phyloP scores from a whole-genome alignment of 768 basidiomycete genomes.

The Kwoniella bestiolae region DNA sequence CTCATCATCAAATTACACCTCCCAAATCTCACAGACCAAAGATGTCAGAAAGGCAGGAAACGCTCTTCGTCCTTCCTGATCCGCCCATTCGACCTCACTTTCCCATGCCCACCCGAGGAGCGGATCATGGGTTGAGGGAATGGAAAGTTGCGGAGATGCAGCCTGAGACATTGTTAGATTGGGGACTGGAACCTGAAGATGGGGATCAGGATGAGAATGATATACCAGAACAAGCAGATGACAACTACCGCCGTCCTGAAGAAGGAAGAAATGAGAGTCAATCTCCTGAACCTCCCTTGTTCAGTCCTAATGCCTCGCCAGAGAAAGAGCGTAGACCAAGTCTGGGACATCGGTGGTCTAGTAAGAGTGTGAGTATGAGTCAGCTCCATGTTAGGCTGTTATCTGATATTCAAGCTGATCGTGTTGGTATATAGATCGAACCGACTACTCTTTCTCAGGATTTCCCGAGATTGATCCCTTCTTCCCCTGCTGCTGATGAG shows the following conservation, averaged over 20 bases:
- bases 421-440: slow-evolving; percentile 12
- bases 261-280: too few relatives aligned
- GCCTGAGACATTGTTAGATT: slow-evolving; percentile 45
- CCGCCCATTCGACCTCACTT: slow-evolving; percentile 30
- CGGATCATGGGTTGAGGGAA: slow-evolving; percentile 1
- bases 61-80: slow-evolving; percentile 27
- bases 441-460: slow-evolving; percentile 20
- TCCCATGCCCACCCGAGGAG: neutral
- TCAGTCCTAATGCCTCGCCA: slow-evolving; percentile 10
- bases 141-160: slow-evolving; percentile 39
- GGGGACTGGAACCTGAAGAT: slow-evolving; percentile 26
- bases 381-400: neutral
- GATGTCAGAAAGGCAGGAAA: slow-evolving; percentile 23
- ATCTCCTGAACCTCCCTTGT: slow-evolving; percentile 13
- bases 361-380: slow-evolving; percentile 21
- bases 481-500: neutral
- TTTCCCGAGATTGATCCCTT: slow-evolving; percentile 17
- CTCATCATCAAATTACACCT: slow-evolving; percentile 36
- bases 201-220: neutral
- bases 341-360: slow-evolving; percentile 12
- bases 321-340: neutral
- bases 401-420: neutral
- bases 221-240: neutral
- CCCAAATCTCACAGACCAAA: slow-evolving; percentile 21
- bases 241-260: too few relatives aligned